Evolutionary conservation across 2,329 filamentous ascomycete species (phyloP).

Genomic region (Leptographium wingfieldii): DNA sequence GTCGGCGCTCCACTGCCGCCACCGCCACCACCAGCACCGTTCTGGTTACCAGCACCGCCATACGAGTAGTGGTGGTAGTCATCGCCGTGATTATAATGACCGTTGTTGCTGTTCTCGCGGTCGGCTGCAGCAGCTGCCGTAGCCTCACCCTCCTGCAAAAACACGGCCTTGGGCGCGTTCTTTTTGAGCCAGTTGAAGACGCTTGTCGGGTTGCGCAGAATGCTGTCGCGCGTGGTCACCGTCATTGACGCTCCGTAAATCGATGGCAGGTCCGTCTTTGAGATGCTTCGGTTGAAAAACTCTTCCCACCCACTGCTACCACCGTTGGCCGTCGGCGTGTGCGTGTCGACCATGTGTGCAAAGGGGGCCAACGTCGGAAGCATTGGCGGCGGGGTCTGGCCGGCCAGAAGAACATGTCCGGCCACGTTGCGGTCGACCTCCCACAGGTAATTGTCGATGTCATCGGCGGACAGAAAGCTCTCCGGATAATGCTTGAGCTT

Average conservation of each 20-base stretch:
- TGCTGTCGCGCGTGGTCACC: slow-evolving; percentile 33
- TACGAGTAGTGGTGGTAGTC: slow-evolving; percentile 17
- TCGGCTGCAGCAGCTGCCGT: slow-evolving; percentile 19
- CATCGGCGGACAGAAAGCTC: slow-evolving; percentile 54
- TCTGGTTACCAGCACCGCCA: slow-evolving; percentile 17
- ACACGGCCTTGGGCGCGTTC: slow-evolving; percentile 64
- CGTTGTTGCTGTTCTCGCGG: slow-evolving; percentile 16
- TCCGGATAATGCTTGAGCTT: slow-evolving; percentile 31
- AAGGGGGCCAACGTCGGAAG: slow-evolving; percentile 40
- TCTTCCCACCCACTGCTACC: slow-evolving; percentile 19
- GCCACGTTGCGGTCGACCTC: slow-evolving; percentile 44
- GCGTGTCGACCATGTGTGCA: slow-evolving; percentile 20
- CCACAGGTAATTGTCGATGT: slow-evolving; percentile 62
- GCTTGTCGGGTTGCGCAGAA: slow-evolving; percentile 69
- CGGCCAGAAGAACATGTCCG: slow-evolving; percentile 25
- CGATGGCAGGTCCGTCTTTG: slow-evolving; percentile 21
- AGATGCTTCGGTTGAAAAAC: slow-evolving; percentile 20
- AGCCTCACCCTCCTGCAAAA: slow-evolving; percentile 62
- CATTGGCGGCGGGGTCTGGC: slow-evolving; percentile 16
- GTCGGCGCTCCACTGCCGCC: neutral
- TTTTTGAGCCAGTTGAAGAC: slow-evolving; percentile 93
- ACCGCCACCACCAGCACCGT: neutral
- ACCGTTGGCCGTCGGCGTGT: slow-evolving; percentile 7
- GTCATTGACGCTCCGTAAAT: slow-evolving; percentile 23
- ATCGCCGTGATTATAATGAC: slow-evolving; percentile 17